phyloP scores from a whole-genome alignment of 495 filamentous ascomycete genomes.

The Arthonia radiata region DNA sequence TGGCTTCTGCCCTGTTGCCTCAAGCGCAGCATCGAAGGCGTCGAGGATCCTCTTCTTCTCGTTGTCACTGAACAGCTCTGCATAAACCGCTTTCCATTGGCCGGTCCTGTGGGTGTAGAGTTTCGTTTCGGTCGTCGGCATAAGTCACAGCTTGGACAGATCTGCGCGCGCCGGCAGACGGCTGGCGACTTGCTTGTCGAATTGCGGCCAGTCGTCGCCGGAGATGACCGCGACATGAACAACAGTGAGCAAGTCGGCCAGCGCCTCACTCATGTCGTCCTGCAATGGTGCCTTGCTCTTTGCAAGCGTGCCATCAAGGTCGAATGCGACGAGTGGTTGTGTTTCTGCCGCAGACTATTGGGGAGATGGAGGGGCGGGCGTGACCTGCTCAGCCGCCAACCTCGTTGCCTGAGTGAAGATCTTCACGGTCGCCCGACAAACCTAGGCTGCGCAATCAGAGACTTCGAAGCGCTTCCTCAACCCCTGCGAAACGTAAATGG shows the following conservation, averaged over 20 bases:
- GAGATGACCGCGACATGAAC: slow-evolving; percentile 3
- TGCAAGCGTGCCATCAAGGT: slow-evolving; percentile 6
- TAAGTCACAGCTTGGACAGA: slow-evolving; percentile 8
- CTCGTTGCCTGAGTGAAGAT: too few relatives aligned
- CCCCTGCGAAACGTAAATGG: too few relatives aligned
- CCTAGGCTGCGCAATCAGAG: too few relatives aligned
- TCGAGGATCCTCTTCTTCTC: slow-evolving; percentile 5
- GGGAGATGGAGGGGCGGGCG: too few relatives aligned
- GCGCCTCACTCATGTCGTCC: slow-evolving; percentile 3
- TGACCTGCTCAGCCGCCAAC: too few relatives aligned
- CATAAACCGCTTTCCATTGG: slow-evolving; percentile 7
- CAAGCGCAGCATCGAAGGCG: slow-evolving; percentile 6
- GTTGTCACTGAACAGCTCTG: slow-evolving; percentile 6
- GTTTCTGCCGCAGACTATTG: too few relatives aligned
- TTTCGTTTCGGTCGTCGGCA: slow-evolving; percentile 10
- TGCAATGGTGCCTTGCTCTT: slow-evolving; percentile 3
- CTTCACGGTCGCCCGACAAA: too few relatives aligned
- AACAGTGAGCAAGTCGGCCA: slow-evolving; percentile 3
- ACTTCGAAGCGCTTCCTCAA: too few relatives aligned
- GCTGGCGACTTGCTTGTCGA: slow-evolving; percentile 5
- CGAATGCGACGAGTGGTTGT: slow-evolving; percentile 6
- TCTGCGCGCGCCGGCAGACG: slow-evolving; percentile 6
- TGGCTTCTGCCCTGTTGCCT: slow-evolving; percentile 5
- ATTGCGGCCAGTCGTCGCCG: slow-evolving; percentile 4
- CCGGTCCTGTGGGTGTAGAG: slow-evolving; percentile 6